Percentiles rank a stretch among this genome's conserved stretches.
phyloP scores from a whole-genome alignment of 192 early-diverging fungal species.

The Dispira simplex region DNA sequence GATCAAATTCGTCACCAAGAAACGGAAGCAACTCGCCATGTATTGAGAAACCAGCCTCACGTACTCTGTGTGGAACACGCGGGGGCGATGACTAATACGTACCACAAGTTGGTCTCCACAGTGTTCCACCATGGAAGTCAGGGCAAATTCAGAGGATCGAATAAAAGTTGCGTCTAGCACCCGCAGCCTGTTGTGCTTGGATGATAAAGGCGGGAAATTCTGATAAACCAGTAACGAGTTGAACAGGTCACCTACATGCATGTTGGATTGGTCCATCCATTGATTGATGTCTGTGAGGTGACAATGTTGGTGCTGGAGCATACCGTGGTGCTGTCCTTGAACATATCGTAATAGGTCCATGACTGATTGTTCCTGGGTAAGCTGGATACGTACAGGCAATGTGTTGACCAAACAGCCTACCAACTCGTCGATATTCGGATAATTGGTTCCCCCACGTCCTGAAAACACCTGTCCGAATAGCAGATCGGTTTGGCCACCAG shows the following conservation, averaged over 20 bases:
- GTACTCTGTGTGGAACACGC: background rate
- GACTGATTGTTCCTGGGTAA: background rate
- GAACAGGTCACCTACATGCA: background rate
- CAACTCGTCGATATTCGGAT: background rate
- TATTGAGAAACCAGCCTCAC: background rate
- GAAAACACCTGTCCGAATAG: background rate
- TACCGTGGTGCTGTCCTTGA: no score
- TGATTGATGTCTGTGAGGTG: no score
- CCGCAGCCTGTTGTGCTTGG: no score
- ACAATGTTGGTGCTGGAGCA: background rate
- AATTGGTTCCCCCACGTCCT: background rate
- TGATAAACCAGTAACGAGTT: slow-evolving; percentile 5
- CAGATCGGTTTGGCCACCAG: slow-evolving; percentile 1
- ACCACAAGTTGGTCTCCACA: background rate
- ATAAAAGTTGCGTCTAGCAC: no score
- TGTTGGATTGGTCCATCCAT: background rate
- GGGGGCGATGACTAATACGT: background rate
- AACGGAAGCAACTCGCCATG: background rate
- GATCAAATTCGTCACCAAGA: background rate
- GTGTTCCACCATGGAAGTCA: background rate
- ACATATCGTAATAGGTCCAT: background rate
- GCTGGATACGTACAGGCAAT: background rate
- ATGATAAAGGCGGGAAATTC: background rate
- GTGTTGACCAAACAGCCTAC: slow-evolving; percentile 5
- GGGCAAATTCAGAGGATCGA: background rate